These are phyloP conservation scores for Massariosphaeria phaeospora DNA, from an alignment of 495 filamentous ascomycete species.

Conservation along the genomic window DNA sequence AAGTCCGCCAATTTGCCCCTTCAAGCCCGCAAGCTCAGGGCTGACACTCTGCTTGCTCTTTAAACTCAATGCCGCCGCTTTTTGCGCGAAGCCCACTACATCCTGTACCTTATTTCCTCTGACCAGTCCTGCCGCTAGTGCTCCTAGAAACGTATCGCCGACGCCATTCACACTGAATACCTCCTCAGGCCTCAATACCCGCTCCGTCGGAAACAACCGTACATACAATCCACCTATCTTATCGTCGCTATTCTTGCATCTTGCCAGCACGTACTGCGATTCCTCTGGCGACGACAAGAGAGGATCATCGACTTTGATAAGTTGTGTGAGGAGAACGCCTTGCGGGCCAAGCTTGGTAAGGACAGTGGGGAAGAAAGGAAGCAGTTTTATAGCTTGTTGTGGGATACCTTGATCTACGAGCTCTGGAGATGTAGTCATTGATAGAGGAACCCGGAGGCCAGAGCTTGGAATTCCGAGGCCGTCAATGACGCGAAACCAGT, in stretches of 20 bases:
- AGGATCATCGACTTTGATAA: constrained; percentile 60
- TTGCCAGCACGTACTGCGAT: constrained; percentile 64
- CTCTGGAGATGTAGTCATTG: constrained; percentile 51
- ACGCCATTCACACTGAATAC: constrained; percentile 90
- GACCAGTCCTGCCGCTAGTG: constrained; percentile 64
- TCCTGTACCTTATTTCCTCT: constrained; percentile 47
- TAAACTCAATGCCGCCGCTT: constrained; percentile 70
- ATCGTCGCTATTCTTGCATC: constrained; percentile 44
- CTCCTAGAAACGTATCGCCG: constrained; percentile 87
- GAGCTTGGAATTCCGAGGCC: constrained; percentile 61
- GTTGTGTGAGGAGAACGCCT: constrained; percentile 72
- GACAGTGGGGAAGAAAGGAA: constrained; percentile 80
- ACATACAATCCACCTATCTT: constrained; percentile 79
- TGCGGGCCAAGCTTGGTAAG: constrained; percentile 75
- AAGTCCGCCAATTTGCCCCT: too few relatives aligned
- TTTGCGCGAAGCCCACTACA: constrained; percentile 59
- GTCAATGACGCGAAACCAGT: constrained; percentile 81
- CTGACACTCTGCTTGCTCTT: constrained; percentile 68
- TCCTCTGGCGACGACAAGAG: constrained; percentile 56
- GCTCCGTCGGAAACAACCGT: constrained; percentile 65
- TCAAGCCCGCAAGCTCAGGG: constrained; percentile 35
- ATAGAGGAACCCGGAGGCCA: constrained; percentile 58
- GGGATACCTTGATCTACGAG: constrained; percentile 78
- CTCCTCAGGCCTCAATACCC: constrained; percentile 54
- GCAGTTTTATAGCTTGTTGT: constrained; percentile 75